These are phyloP conservation scores for Mycosphaerelloides madeirae DNA, from an alignment of 2,329 filamentous ascomycete genomes.

Conservation along the genomic window DNA sequence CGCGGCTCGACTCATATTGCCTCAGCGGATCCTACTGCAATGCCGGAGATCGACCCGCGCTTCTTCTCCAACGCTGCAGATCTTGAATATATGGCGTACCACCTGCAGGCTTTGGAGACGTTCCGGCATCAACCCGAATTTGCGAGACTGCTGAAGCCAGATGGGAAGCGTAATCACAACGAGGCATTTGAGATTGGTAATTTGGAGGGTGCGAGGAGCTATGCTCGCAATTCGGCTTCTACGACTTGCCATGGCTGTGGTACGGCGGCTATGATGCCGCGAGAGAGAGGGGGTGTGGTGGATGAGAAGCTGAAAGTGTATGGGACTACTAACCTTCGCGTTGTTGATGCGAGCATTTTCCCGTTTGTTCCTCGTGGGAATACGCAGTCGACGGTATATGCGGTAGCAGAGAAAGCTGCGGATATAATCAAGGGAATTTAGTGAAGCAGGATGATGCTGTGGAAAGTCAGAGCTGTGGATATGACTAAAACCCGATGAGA, in stretches of 20 bases:
- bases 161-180: no score
- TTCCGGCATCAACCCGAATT: slow-evolving; percentile 41
- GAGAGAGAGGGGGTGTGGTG: slow-evolving; percentile 33
- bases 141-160: no score
- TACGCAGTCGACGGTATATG: slow-evolving; percentile 32
- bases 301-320: slow-evolving; percentile 29
- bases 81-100: slow-evolving; percentile 29
- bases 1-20: slow-evolving; percentile 31
- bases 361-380: slow-evolving; percentile 31
- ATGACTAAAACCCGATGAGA: no score
- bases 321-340: slow-evolving; percentile 27
- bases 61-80: slow-evolving; percentile 31
- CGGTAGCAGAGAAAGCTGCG: slow-evolving; percentile 36
- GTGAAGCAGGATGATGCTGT: no score
- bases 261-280: slow-evolving; percentile 36
- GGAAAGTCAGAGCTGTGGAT: no score
- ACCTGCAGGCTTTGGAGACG: slow-evolving; percentile 37
- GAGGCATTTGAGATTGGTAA: no score
- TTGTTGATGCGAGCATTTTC: slow-evolving; percentile 35
- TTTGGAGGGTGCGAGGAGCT: slow-evolving; percentile 26
- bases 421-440: slow-evolving; percentile 33
- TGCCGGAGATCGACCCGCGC: slow-evolving; percentile 30
- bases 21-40: slow-evolving; percentile 20
- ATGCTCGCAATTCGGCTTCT: slow-evolving; percentile 27
- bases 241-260: slow-evolving; percentile 40